phyloP scores from a whole-genome alignment of 2,329 filamentous ascomycete genomes.

The Fusarium xyrophilum region DNA sequence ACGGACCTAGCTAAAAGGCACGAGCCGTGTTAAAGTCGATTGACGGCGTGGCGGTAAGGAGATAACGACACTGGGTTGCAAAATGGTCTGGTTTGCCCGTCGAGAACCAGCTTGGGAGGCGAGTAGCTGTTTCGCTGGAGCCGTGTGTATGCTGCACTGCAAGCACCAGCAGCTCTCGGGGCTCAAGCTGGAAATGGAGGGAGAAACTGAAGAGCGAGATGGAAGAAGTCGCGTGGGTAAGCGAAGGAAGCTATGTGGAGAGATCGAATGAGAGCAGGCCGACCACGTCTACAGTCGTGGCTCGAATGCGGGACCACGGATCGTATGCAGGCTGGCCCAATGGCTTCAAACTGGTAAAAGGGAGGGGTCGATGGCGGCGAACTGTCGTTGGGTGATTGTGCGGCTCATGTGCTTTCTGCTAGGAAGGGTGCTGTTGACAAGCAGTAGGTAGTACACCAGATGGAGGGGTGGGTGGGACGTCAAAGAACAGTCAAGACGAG shows the following conservation, averaged over 20 bases:
- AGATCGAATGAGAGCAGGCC: constrained; percentile 46
- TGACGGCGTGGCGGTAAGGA: constrained; percentile 42
- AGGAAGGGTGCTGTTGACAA: constrained; percentile 41
- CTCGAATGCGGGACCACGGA: constrained; percentile 50
- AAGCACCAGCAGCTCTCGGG: constrained; percentile 45
- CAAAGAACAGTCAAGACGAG: constrained; percentile 23
- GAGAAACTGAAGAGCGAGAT: constrained; percentile 45
- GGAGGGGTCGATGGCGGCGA: constrained; percentile 40
- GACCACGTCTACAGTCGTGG: constrained; percentile 49
- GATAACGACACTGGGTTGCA: constrained; percentile 40
- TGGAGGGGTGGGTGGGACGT: constrained; percentile 40
- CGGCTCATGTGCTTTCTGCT: constrained; percentile 39
- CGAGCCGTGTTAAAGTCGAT: constrained; percentile 30
- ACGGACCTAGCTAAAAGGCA: constrained; percentile 44
- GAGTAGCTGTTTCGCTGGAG: constrained; percentile 44
- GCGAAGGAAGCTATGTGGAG: constrained; percentile 43
- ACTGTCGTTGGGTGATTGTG: constrained; percentile 42
- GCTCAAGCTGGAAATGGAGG: constrained; percentile 42
- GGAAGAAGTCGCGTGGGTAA: constrained; percentile 48
- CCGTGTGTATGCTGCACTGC: constrained; percentile 45
- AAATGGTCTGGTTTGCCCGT: constrained; percentile 42
- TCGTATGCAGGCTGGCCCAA: constrained; percentile 50
- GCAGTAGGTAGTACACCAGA: constrained; percentile 33
- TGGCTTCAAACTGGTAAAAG: constrained; percentile 43
- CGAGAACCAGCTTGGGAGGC: constrained; percentile 35